phyloP scores from a whole-genome alignment of 805 yeast species.

The Lipomyces orientalis region DNA sequence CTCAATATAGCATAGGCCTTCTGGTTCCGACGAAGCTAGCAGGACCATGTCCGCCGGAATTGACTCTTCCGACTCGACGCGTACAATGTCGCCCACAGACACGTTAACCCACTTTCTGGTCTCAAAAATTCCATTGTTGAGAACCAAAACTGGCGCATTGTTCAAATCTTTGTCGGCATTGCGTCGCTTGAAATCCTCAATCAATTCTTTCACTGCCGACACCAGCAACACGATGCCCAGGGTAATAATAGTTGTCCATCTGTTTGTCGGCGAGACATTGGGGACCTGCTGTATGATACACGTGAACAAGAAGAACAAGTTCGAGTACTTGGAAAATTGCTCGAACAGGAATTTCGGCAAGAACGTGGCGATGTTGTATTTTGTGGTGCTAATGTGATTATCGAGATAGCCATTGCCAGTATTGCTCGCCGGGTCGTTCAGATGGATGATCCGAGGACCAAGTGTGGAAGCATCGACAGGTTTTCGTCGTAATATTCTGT shows the following conservation, averaged over 20 bases:
- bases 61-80: constrained; percentile 83
- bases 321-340: constrained; percentile 97
- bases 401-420: constrained; percentile 63
- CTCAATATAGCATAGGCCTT: constrained; percentile 95
- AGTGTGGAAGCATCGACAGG: constrained; percentile 41
- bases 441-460: constrained; percentile 69
- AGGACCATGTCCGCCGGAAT: constrained; percentile 92
- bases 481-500: constrained; percentile 40
- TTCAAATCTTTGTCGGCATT: constrained; percentile 88
- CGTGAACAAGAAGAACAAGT: constrained; percentile 89
- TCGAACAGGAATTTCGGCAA: constrained; percentile 93
- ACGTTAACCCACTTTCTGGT: constrained; percentile 83
- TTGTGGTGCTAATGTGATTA: constrained; percentile 92
- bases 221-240: constrained; percentile 81
- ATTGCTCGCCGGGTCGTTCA: constrained; percentile 69
- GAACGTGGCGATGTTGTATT: constrained; percentile 91
- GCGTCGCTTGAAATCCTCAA: constrained; percentile 89
- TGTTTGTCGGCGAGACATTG: constrained; percentile 90
- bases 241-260: constrained; percentile 95
- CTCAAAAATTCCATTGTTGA: constrained; percentile 69
- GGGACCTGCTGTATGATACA: constrained; percentile 97
- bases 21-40: constrained; percentile 93
- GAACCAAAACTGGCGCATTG: constrained; percentile 71
- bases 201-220: constrained; percentile 88
- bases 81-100: constrained; percentile 87